Percentiles rank a stretch among this genome's conserved stretches.
Conservation (phyloP, 495 filamentous ascomycete genomes). For the Aspergillus conjunctus region DNA sequence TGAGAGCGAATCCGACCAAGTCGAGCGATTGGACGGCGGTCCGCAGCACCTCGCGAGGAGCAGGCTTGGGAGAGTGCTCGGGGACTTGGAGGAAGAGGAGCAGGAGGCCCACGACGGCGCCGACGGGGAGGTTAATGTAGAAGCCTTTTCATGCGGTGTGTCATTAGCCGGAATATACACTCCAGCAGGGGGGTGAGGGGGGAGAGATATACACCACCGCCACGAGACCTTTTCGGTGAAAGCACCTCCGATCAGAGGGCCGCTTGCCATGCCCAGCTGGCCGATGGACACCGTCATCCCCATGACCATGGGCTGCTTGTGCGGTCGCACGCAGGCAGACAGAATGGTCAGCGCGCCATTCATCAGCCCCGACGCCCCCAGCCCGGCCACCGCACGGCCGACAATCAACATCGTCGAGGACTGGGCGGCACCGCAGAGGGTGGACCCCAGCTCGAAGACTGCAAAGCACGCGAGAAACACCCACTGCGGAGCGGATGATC, state of each 20-base stretch:
- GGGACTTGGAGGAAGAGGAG: constrained; percentile 47
- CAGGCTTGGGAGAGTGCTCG: constrained; percentile 32
- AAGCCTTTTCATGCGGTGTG: too few relatives aligned
- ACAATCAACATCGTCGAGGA: neutral
- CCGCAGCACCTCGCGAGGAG: neutral
- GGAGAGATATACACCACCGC: constrained; percentile 58
- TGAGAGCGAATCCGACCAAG: constrained; percentile 50
- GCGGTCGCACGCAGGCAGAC: neutral
- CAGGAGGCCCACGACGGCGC: constrained; percentile 42
- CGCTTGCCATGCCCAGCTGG: too few relatives aligned
- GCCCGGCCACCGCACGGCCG: neutral
- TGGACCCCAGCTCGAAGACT: constrained; percentile 2
- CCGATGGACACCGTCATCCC: constrained; percentile 26
- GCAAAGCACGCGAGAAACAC: neutral
- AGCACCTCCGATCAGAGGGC: constrained; percentile 57
- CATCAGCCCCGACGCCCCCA: constrained; percentile 1
- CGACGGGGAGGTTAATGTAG: constrained; percentile 60
- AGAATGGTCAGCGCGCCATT: constrained; percentile 1
- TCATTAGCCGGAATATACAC: too few relatives aligned
- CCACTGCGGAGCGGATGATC: too few relatives aligned
- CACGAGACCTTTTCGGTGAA: constrained; percentile 52
- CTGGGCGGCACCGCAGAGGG: neutral
- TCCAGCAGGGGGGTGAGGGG: too few relatives aligned
- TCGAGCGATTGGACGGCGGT: constrained; percentile 33
- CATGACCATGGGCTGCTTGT: constrained; percentile 19